phyloP scores from a whole-genome alignment of 2,329 filamentous ascomycete species.

The Beauveria varroae region DNA sequence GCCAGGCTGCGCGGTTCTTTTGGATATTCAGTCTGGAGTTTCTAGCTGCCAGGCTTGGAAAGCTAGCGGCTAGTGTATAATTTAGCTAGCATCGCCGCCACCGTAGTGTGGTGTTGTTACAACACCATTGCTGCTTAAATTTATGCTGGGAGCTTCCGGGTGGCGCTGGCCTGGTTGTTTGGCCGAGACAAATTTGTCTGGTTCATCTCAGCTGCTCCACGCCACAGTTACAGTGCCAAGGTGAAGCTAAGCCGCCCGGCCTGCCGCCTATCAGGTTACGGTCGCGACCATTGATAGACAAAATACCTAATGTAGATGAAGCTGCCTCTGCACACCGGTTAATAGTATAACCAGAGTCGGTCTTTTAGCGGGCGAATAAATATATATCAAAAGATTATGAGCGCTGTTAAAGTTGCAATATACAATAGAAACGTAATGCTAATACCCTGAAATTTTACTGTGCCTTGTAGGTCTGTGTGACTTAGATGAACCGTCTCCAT shows the following conservation, averaged over 20 bases:
- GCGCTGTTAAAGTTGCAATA: neutral
- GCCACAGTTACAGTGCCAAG: constrained; percentile 5
- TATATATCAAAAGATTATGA: neutral
- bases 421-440: too few relatives aligned
- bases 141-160: too few relatives aligned
- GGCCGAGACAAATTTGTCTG: neutral
- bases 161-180: neutral
- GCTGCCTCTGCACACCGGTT: neutral
- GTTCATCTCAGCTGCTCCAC: constrained; percentile 1
- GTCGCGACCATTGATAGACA: neutral
- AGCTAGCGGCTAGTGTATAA: too few relatives aligned
- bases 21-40: neutral
- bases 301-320: neutral
- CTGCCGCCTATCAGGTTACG: too few relatives aligned
- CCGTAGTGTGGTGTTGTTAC: too few relatives aligned
- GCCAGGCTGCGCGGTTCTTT: neutral
- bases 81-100: too few relatives aligned
- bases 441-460: too few relatives aligned
- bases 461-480: too few relatives aligned
- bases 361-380: too few relatives aligned
- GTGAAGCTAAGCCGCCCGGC: neutral
- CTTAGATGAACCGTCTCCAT: too few relatives aligned
- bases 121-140: too few relatives aligned
- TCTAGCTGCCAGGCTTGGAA: neutral
- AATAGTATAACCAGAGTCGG: too few relatives aligned